Evolutionary conservation across 805 yeast species (phyloP), one percentile per base, ranked within the genome.

Genomic region (Groenewaldozyma salmanticensis): DNA sequence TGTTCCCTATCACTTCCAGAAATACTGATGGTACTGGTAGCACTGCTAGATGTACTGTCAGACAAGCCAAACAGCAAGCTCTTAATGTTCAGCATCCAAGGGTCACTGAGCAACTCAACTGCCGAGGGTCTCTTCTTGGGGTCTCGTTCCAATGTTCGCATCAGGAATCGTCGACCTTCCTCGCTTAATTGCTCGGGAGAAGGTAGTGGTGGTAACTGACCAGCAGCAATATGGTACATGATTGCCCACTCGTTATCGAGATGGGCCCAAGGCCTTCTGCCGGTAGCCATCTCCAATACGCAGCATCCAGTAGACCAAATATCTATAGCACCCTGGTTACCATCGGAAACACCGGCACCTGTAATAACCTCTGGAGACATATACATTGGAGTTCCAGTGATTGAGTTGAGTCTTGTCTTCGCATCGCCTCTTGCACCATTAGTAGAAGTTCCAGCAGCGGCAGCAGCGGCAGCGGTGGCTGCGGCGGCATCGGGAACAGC

Each of bases 241-340:
- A 92, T 84, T 1, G 97, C 96, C 94, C 94, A 92, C 57, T 90
- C 97, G 56, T 92, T 92, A 55, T 92, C 98, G 46, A 87, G 67
- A 59, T 86, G 83, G 13, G 94, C 82, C 98, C 98, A 92, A 4
- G 98, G 98, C 44, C 95, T 70, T 49, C 87, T 70, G 11, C 98
- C 98, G 0, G 97, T 88, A 1, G 90, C 85, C 97, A 92, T 92
- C 59, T 92, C 97, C 35, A 90, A 60, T 2, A 92, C 82, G 61
- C 95, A 90, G 61, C 98, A 92, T 3, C 98, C 98, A 33, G 90
- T 66, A 0, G 98, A 86, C 98, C 98, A 92, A 27, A 92, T 83
- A 63, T 92, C 98, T 43, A 68, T 72, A 2, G 79, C 76, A 2
- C 88, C 88, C 48, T 70, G 74, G 42, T 68, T 66, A 27, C 79